Base-by-base conservation (phyloP, 2,329 filamentous ascomycete species). In the Zasmidium citrigriseum region DNA sequence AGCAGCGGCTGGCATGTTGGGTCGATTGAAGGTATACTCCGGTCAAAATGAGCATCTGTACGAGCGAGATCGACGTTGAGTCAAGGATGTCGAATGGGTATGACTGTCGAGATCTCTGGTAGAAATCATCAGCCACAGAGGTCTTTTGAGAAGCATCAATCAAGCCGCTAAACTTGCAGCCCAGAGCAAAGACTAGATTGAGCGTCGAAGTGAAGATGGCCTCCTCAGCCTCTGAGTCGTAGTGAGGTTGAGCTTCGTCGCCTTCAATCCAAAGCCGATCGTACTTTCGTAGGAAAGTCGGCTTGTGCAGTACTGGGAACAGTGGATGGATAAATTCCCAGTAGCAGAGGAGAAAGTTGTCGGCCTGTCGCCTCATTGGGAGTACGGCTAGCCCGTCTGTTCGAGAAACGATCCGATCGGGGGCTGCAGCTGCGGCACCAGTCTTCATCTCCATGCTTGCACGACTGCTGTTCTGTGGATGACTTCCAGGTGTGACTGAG, bases 311-410 rank as follows among this genome's bases (percentile, higher is more conserved):
- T 7, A 68, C 65, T 4, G 67, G 67, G 29, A 68, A 68, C 11
- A 68, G 55, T 4, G 67, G 67, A 34, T 68, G 67, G 3, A 65
- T 66, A 49, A 66, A 68, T 27, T 66, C 65, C 65, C 65, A 68
- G 34, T 62, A 68, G 51, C 67, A 68, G 5, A 58, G 49, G 47
- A 68, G 45, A 23, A 66, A 68, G 46, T 67, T 64, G 49, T 68
- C 65, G 12, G 67, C 67, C 47, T 65, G 63, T 27, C 65, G 65
- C 25, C 65, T 55, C 25, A 60, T 57, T 3, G 66, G 66, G 10
- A 68, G 54, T 2, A 68, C 60, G n/a, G 61, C 64, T 21, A 66
- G 54, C 14, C 64, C 64, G 20, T 64, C 55, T 7, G 47, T 57
- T 41, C 55, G 57, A 10, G 59, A 50, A 2, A 59, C 29, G 16